phyloP scores from a whole-genome alignment of 805 yeast species.

The Saccharomyces kudriavzevii region DNA sequence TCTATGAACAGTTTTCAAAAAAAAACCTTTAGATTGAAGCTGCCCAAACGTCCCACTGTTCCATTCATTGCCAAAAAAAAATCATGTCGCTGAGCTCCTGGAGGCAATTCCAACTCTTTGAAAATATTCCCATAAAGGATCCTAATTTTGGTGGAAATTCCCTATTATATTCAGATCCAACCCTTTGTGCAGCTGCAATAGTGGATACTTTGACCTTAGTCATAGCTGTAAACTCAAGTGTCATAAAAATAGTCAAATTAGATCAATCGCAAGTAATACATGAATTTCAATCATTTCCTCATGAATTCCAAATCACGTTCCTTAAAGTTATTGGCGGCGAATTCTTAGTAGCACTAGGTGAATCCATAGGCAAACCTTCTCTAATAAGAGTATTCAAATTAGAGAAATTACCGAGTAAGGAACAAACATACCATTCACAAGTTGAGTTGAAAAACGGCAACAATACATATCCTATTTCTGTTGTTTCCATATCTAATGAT shows the following conservation, averaged over 20 bases:
- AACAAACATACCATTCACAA: constrained; percentile 45
- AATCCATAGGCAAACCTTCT: constrained; percentile 62
- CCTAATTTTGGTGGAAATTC: constrained; percentile 57
- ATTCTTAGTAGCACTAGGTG: constrained; percentile 64
- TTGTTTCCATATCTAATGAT: constrained; percentile 19
- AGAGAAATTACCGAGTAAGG: constrained; percentile 35
- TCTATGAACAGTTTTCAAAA: not conserved
- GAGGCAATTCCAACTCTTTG: constrained; percentile 85
- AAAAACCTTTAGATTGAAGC: not conserved
- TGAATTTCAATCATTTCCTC: constrained; percentile 56
- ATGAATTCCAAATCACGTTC: constrained; percentile 55
- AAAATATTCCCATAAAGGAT: constrained; percentile 73
- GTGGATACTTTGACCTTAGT: constrained; percentile 44
- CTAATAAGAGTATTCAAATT: constrained; percentile 68
- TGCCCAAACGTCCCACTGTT: not conserved
- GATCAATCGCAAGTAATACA: constrained; percentile 38
- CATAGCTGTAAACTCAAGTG: constrained; percentile 47
- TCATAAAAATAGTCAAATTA: constrained; percentile 48
- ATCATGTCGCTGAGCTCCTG: constrained; percentile 34
- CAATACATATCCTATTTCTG: constrained; percentile 63
- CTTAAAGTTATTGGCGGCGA: constrained; percentile 38
- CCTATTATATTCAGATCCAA: constrained; percentile 73
- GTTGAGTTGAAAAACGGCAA: constrained; percentile 61
- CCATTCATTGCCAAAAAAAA: not conserved
- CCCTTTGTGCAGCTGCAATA: constrained; percentile 55